Percentiles rank a stretch among this genome's conserved stretches.
These are phyloP conservation scores for Nitzschia sp. DNA, from an alignment of 108 stramenopile genomes.

Conservation along the genomic window DNA sequence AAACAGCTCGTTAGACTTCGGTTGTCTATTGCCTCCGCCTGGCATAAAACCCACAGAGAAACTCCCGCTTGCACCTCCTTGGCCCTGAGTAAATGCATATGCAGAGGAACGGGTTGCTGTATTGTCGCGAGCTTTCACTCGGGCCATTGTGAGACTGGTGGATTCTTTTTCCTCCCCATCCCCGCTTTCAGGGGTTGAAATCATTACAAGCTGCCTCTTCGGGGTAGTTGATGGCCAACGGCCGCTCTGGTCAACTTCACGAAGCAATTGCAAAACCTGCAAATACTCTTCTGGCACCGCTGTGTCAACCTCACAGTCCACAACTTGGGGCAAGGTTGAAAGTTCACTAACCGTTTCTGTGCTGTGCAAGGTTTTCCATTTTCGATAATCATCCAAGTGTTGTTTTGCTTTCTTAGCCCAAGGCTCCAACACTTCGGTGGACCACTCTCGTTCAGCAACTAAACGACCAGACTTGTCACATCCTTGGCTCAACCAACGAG, in stretches of 20 bases:
- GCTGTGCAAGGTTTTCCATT: conserved; percentile 44
- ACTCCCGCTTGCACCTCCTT: conserved; percentile 76
- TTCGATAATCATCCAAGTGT: conserved; percentile 63
- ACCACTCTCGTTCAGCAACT: conserved; percentile 52
- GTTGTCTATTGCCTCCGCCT: conserved; percentile 61
- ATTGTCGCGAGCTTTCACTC: conserved; percentile 42
- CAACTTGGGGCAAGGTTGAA: neutral
- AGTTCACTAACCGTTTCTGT: neutral
- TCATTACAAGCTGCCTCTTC: conserved; percentile 80
- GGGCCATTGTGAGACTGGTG: conserved; percentile 47
- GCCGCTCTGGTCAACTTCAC: conserved; percentile 58
- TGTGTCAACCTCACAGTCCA: conserved; percentile 28
- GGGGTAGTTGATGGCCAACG: conserved; percentile 74
- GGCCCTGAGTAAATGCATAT: conserved; percentile 62
- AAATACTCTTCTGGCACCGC: conserved; percentile 55
- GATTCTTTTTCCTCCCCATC: conserved; percentile 7
- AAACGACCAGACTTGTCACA: conserved; percentile 48
- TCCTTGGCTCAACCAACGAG: conserved; percentile 53
- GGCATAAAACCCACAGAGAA: conserved; percentile 84
- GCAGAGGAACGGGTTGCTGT: conserved; percentile 49
- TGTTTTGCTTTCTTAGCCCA: conserved; percentile 61
- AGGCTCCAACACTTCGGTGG: conserved; percentile 53
- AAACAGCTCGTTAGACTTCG: conserved; percentile 83
- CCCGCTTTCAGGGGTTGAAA: conserved; percentile 34
- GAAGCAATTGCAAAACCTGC: conserved; percentile 57